These are phyloP conservation scores for Ramularia endophylla DNA, from an alignment of 2,329 filamentous ascomycete genomes.

Conservation along the genomic window DNA sequence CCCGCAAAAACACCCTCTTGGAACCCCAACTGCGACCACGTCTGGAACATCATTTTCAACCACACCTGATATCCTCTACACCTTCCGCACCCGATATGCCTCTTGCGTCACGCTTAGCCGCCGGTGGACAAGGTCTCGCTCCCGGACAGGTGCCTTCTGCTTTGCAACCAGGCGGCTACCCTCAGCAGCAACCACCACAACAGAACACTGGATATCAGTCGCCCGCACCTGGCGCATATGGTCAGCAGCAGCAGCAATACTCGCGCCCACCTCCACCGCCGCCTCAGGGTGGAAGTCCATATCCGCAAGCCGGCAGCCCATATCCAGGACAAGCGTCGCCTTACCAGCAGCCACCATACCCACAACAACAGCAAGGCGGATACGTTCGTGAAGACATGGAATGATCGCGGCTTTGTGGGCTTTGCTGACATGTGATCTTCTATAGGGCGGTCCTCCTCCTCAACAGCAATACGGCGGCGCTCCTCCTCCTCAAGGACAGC, in stretches of 20 bases:
- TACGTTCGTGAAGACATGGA: slow-evolving; percentile 25
- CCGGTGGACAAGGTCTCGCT: slow-evolving; percentile 21
- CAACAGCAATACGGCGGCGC: slow-evolving; percentile 13
- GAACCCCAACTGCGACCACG: slow-evolving; percentile 1
- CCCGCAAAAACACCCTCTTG: slow-evolving; percentile 2
- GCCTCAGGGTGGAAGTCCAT: slow-evolving; percentile 4
- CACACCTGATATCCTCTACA: background rate
- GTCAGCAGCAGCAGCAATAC: slow-evolving; percentile 30
- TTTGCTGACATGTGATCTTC: slow-evolving; percentile 15
- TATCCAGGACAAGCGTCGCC: slow-evolving; percentile 23
- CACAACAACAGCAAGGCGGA: slow-evolving; percentile 22
- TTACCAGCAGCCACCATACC: slow-evolving; percentile 19
- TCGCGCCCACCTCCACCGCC: slow-evolving; percentile 35
- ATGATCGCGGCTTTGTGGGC: slow-evolving; percentile 1
- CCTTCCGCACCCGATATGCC: slow-evolving; percentile 19
- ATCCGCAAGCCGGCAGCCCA: slow-evolving; percentile 14
- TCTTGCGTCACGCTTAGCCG: slow-evolving; percentile 25
- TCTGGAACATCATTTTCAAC: no score
- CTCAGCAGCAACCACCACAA: slow-evolving; percentile 15
- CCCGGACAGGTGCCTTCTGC: slow-evolving; percentile 39
- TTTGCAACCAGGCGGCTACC: slow-evolving; percentile 31
- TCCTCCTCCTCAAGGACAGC: slow-evolving; percentile 20
- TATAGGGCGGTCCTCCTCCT: slow-evolving; percentile 19
- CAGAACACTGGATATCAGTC: slow-evolving; percentile 13
- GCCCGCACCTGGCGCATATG: slow-evolving; percentile 12